These are phyloP conservation scores for Xylariales sp. DNA, from an alignment of 2,329 filamentous ascomycete species.

Conservation along the genomic window DNA sequence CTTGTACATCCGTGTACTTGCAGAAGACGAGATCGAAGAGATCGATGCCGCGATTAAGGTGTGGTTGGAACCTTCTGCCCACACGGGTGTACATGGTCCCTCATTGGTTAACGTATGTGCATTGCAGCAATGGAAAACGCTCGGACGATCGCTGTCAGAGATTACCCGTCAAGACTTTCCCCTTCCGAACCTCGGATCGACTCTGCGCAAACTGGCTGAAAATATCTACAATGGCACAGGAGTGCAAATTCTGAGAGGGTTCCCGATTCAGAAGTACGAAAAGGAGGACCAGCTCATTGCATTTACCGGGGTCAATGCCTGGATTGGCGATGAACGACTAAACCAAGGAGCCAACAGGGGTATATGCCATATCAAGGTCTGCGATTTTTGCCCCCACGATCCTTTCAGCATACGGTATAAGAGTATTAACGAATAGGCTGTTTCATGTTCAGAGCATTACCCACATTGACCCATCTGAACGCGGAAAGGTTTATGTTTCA, in stretches of 20 bases:
- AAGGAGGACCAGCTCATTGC: constrained; percentile 2
- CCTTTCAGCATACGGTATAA: too few relatives aligned
- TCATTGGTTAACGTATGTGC: background rate
- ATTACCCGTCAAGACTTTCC: background rate
- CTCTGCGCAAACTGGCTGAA: background rate
- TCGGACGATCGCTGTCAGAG: background rate
- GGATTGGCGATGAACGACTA: background rate
- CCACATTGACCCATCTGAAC: background rate
- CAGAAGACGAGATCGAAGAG: background rate
- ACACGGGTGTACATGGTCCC: too few relatives aligned
- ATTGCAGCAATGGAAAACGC: background rate
- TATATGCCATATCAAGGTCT: constrained; percentile 2
- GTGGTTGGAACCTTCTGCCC: background rate
- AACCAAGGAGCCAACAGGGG: constrained; percentile 2
- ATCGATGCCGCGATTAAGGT: constrained; percentile 1
- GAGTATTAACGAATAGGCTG: too few relatives aligned
- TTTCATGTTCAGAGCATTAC: background rate
- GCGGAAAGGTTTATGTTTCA: constrained; percentile 1
- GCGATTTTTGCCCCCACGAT: background rate
- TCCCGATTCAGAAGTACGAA: background rate
- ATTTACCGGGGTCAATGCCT: background rate
- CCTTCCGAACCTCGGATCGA: background rate
- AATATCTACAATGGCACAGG: background rate
- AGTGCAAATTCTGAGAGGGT: background rate
- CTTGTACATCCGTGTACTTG: background rate